These are phyloP conservation scores for Colletotrichum tofieldiae DNA, from an alignment of 2,329 filamentous ascomycete species.

Conservation along the genomic window DNA sequence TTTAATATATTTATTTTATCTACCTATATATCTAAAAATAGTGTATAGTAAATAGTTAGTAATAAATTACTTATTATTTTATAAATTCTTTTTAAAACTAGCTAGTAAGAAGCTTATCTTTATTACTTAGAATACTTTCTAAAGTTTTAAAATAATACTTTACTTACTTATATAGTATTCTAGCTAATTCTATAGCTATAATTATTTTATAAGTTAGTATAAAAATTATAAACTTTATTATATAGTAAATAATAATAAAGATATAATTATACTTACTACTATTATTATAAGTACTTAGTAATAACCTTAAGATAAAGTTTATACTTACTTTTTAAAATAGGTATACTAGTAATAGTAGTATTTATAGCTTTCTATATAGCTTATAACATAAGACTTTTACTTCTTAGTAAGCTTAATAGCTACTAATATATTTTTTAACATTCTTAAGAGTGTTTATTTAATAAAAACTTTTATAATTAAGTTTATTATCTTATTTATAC, in stretches of 20 bases:
- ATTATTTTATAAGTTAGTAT: background rate
- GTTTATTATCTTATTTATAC: too few relatives aligned
- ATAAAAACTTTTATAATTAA: background rate
- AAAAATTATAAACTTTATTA: background rate
- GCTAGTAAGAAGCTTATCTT: too few relatives aligned
- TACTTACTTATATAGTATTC: background rate
- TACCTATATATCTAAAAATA: background rate
- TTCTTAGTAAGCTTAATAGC: background rate
- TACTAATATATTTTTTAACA: background rate
- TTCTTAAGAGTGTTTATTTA: background rate
- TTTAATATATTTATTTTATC: too few relatives aligned
- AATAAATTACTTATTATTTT: background rate
- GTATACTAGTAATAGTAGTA: slow-evolving; percentile 5
- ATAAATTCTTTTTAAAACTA: background rate
- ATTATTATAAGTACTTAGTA: background rate
- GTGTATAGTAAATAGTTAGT: background rate
- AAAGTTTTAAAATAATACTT: background rate
- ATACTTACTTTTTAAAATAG: background rate
- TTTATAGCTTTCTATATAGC: background rate
- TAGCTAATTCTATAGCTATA: background rate
- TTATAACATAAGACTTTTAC: background rate
- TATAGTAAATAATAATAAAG: background rate
- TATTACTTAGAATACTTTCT: background rate
- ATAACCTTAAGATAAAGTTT: background rate
- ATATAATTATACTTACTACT: background rate